These are phyloP conservation scores for Cyclotella sp. DNA, from an alignment of 108 stramenopile species.

Conservation along the genomic window DNA sequence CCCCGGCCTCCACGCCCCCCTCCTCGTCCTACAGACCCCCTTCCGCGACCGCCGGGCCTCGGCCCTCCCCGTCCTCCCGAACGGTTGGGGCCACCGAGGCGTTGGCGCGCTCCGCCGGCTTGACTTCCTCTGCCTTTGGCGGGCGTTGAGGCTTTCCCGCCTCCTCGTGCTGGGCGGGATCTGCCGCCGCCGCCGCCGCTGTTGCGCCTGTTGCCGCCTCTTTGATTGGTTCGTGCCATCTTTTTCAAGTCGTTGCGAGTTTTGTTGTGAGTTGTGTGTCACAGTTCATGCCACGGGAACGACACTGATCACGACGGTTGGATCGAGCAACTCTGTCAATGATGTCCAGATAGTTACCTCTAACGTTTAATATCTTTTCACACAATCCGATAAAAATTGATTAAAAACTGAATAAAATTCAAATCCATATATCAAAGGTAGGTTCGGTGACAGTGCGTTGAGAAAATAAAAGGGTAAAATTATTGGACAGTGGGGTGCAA, in stretches of 20 bases:
- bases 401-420: no score
- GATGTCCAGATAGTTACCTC: no score
- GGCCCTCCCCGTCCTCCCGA: not conserved
- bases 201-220: slow-evolving; percentile 28
- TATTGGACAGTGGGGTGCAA: no score
- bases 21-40: slow-evolving; percentile 21
- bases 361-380: no score
- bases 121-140: slow-evolving; percentile 15
- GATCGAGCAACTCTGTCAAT: no score
- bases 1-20: slow-evolving; percentile 16
- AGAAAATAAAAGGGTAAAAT: no score
- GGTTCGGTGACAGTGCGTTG: no score
- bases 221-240: slow-evolving; percentile 40
- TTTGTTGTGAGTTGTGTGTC: no score
- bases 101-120: slow-evolving; percentile 32
- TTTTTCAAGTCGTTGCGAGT: not conserved
- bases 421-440: no score
- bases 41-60: slow-evolving; percentile 17
- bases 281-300: no score
- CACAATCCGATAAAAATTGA: no score
- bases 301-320: no score
- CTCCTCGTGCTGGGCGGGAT: slow-evolving; percentile 2
- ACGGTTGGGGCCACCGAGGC: slow-evolving; percentile 1
- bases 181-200: slow-evolving; percentile 27
- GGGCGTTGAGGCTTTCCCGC: slow-evolving; percentile 11